Evolutionary conservation across 495 filamentous ascomycete species (phyloP).

Genomic region (Bathelium albidoporum): DNA sequence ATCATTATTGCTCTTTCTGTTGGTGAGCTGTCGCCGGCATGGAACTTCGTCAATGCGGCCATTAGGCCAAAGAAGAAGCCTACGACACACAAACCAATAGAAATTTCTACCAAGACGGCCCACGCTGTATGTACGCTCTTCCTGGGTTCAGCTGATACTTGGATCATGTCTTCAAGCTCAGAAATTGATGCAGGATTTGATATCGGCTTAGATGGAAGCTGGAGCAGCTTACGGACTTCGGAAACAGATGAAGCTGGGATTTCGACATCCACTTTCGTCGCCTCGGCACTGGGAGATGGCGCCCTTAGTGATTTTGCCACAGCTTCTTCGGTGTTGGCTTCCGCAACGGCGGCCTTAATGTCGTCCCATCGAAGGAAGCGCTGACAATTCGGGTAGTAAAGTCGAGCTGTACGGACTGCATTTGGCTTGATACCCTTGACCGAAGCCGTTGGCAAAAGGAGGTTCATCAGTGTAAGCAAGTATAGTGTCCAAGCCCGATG

Average conservation of each 20-base stretch:
- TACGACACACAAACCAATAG: constrained; percentile 1
- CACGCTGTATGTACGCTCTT: not conserved
- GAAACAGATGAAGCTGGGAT: not conserved
- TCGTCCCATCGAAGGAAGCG: constrained; percentile 1
- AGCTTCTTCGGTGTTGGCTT: constrained; percentile 2
- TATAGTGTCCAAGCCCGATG: not conserved
- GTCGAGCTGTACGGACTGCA: not conserved
- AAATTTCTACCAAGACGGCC: not conserved
- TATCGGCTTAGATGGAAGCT: constrained; percentile 1
- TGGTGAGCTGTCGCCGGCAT: not conserved
- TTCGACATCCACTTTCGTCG: not conserved
- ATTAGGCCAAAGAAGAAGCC: not conserved
- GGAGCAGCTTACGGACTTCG: not conserved
- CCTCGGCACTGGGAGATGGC: not conserved
- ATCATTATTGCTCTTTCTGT: not conserved
- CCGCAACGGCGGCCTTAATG: not conserved
- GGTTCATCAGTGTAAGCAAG: not conserved
- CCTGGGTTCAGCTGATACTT: not conserved
- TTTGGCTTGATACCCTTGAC: not conserved
- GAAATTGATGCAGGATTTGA: not conserved
- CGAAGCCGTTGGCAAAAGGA: not conserved
- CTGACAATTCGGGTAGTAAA: constrained; percentile 2
- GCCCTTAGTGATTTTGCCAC: not conserved
- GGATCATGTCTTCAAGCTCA: constrained; percentile 2
- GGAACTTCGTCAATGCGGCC: not conserved